Percentiles rank a stretch among this genome's conserved stretches.
These are phyloP conservation scores for Hymenoscyphus fraxineus DNA, from an alignment of 2,329 filamentous ascomycete species.

Conservation along the genomic window DNA sequence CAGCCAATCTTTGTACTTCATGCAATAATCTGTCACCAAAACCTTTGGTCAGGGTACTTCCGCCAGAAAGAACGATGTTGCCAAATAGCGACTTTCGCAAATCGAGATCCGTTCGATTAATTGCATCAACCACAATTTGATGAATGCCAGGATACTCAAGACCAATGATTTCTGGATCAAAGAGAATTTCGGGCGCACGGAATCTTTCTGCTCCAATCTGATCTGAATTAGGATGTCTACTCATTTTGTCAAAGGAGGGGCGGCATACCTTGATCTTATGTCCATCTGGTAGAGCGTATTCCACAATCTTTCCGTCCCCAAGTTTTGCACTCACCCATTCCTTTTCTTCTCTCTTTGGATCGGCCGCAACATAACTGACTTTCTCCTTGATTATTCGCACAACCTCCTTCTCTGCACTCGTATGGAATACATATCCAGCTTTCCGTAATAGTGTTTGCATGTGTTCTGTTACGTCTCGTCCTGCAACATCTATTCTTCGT, in stretches of 20 bases:
- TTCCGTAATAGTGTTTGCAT: conserved; percentile 88
- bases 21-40: conserved; percentile 90
- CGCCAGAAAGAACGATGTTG: conserved; percentile 95
- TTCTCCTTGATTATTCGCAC: conserved; percentile 96
- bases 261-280: conserved; percentile 77
- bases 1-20: conserved; percentile 87
- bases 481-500: conserved; percentile 91
- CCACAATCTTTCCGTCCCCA: conserved; percentile 72
- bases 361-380: conserved; percentile 83
- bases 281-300: conserved; percentile 89
- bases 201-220: conserved; percentile 91
- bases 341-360: conserved; percentile 92
- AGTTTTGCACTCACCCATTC: conserved; percentile 83
- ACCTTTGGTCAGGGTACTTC: conserved; percentile 92
- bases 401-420: conserved; percentile 98
- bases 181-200: conserved; percentile 92
- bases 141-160: conserved; percentile 96
- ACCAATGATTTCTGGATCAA: conserved; percentile 94
- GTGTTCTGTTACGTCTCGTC: conserved; percentile 92
- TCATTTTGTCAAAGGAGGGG: conserved; percentile 5
- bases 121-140: conserved; percentile 95
- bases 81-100: conserved; percentile 89
- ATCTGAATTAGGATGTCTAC: conserved; percentile 18
- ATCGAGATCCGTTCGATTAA: conserved; percentile 92
- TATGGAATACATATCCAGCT: conserved; percentile 92